phyloP scores from a whole-genome alignment of 2,329 filamentous ascomycete genomes.

The Pseudocercospora fijiensis region DNA sequence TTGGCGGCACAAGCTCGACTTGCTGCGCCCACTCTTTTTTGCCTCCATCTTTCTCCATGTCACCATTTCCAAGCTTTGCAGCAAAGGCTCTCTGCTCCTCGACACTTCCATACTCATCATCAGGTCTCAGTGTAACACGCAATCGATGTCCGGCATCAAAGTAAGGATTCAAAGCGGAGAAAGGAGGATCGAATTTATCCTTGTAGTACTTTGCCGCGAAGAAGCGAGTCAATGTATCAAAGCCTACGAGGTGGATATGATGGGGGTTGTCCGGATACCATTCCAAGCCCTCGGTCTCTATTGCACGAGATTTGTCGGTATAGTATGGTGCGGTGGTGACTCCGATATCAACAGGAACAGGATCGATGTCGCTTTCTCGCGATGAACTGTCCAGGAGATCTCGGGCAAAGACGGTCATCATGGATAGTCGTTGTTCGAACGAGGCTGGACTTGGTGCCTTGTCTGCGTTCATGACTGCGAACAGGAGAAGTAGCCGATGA shows the following conservation, averaged over 20 bases:
- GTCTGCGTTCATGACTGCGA: slow-evolving; percentile 65
- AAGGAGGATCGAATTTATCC: slow-evolving; percentile 46
- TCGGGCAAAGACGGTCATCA: slow-evolving; percentile 69
- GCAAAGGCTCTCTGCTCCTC: slow-evolving; percentile 59
- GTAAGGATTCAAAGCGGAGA: slow-evolving; percentile 60
- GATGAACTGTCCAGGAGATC: slow-evolving; percentile 46
- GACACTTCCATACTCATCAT: slow-evolving; percentile 59
- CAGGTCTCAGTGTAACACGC: slow-evolving; percentile 63
- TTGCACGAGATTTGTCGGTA: slow-evolving; percentile 65
- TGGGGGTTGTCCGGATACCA: slow-evolving; percentile 39
- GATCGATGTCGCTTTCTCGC: slow-evolving; percentile 22
- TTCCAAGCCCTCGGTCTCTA: slow-evolving; percentile 46
- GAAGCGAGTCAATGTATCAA: slow-evolving; percentile 72
- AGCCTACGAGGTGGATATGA: slow-evolving; percentile 71
- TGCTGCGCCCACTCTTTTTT: slow-evolving; percentile 57
- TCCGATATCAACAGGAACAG: slow-evolving; percentile 61
- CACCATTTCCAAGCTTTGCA: slow-evolving; percentile 47
- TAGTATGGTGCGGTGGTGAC: slow-evolving; percentile 74
- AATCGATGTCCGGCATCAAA: slow-evolving; percentile 60
- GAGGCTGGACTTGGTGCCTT: slow-evolving; percentile 65
- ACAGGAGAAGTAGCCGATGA: slow-evolving; percentile 56
- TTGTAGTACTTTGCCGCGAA: slow-evolving; percentile 75
- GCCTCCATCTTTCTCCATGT: slow-evolving; percentile 56
- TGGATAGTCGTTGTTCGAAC: slow-evolving; percentile 65
- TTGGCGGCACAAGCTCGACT: slow-evolving; percentile 60